A percentile compares a stretch with the other conserved stretches of the same genome.
Conservation (phyloP, 1,139 yeast species). For the Pichia sp. region DNA sequence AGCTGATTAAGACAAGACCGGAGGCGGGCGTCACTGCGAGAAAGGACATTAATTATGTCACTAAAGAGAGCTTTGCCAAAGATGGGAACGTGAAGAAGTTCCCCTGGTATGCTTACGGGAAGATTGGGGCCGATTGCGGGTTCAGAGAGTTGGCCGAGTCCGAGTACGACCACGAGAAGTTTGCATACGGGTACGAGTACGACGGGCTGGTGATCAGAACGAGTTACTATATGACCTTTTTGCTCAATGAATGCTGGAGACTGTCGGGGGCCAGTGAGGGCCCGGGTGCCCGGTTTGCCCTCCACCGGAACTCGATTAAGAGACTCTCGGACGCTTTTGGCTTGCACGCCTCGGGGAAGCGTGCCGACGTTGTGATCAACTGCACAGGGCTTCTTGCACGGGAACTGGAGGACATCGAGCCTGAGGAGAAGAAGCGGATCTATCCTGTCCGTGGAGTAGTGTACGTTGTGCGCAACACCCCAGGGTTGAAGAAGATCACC, state of each 20-base stretch:
- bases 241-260: constrained; percentile 38
- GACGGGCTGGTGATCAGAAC: constrained; percentile 50
- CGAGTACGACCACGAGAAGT: constrained; percentile 33
- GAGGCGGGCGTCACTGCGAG: constrained; percentile 45
- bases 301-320: constrained; percentile 27
- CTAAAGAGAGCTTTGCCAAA: constrained; percentile 30
- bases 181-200: constrained; percentile 40
- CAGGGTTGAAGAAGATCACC: constrained; percentile 21
- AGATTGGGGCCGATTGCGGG: constrained; percentile 29
- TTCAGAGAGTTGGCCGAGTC: constrained; percentile 31
- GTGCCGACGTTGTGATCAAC: constrained; percentile 41
- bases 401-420: constrained; percentile 36
- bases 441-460: constrained; percentile 46
- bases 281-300: constrained; percentile 37
- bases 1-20: constrained; percentile 42
- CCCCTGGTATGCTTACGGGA: constrained; percentile 47
- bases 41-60: constrained; percentile 32
- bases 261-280: constrained; percentile 18
- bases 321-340: constrained; percentile 26
- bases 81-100: constrained; percentile 17
- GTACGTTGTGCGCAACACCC: constrained; percentile 39
- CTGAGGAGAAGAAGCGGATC: constrained; percentile 24
- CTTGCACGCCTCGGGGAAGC: constrained; percentile 18
- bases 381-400: constrained; percentile 47
- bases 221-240: constrained; percentile 46